phyloP scores from a whole-genome alignment of 2,329 filamentous ascomycete species.

The Botryotinia narcissicola region DNA sequence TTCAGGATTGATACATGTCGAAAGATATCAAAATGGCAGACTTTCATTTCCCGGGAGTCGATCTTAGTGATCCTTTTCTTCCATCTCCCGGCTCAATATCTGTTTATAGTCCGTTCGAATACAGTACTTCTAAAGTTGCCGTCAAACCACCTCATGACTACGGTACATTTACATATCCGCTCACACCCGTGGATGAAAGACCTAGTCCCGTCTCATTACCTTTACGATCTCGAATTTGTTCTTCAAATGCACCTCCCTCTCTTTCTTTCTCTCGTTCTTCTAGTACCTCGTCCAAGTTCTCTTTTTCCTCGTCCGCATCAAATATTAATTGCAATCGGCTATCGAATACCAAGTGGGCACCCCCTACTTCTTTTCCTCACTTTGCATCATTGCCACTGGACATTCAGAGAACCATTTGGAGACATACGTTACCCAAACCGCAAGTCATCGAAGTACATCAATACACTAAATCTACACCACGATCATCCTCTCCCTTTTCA shows the following conservation, averaged over 20 bases:
- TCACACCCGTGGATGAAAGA: not conserved
- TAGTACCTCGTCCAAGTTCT: not conserved
- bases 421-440: not conserved
- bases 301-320: not conserved
- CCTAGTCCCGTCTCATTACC: not conserved
- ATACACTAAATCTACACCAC: not conserved
- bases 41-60: slow-evolving; percentile 11
- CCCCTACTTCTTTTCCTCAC: not conserved
- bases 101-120: not conserved
- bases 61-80: slow-evolving; percentile 14
- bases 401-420: slow-evolving; percentile 9
- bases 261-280: slow-evolving; percentile 10
- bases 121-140: not conserved
- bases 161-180: slow-evolving; percentile 5
- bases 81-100: not conserved
- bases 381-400: slow-evolving; percentile 11
- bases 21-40: slow-evolving; percentile 1
- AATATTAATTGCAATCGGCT: not conserved
- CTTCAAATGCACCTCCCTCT: not conserved
- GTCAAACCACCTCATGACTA: slow-evolving; percentile 5
- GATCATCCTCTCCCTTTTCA: not conserved
- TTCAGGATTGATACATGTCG: not conserved
- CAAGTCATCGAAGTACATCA: slow-evolving; percentile 7
- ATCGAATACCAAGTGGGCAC: not conserved
- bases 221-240: not conserved